Evolutionary conservation across 768 basidiomycete species (phyloP).

Genomic region (Arthromyces matolae): DNA sequence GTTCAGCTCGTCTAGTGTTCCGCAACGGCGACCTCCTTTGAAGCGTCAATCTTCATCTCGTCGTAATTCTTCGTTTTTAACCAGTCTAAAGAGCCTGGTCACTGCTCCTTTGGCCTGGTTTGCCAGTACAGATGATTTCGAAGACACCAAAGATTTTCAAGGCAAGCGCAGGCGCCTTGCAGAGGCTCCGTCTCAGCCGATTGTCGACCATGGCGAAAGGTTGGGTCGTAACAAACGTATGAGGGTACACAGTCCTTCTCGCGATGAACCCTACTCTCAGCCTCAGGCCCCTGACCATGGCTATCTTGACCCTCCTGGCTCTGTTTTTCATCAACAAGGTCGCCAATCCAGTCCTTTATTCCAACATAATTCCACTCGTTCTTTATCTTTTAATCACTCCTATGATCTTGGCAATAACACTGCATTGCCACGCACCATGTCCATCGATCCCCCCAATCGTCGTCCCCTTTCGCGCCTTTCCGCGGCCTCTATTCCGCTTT

Average conservation of each 20-base stretch:
- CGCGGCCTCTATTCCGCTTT: slow-evolving; percentile 37
- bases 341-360: slow-evolving; percentile 19
- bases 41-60: slow-evolving; percentile 41
- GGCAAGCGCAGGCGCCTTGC: slow-evolving; percentile 54
- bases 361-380: slow-evolving; percentile 20
- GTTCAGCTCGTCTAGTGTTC: slow-evolving; percentile 28
- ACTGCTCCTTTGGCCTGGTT: slow-evolving; percentile 62
- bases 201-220: slow-evolving; percentile 29
- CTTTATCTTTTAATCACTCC: slow-evolving; percentile 27
- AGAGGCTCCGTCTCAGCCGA: slow-evolving; percentile 26
- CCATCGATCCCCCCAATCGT: slow-evolving; percentile 63
- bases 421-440: slow-evolving; percentile 57
- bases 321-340: slow-evolving; percentile 35
- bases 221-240: slow-evolving; percentile 47
- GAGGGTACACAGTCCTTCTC: slow-evolving; percentile 48
- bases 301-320: slow-evolving; percentile 55
- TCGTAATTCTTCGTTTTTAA: slow-evolving; percentile 56
- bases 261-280: slow-evolving; percentile 26
- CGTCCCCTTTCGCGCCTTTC: slow-evolving; percentile 34
- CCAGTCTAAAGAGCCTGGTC: slow-evolving; percentile 62
- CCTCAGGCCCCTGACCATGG: slow-evolving; percentile 20
- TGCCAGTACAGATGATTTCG: slow-evolving; percentile 44
- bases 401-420: slow-evolving; percentile 25
- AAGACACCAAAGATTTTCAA: slow-evolving; percentile 42
- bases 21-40: slow-evolving; percentile 24